Conservation (phyloP, 2,329 filamentous ascomycete species). For the Hymenoscyphus linearis region DNA sequence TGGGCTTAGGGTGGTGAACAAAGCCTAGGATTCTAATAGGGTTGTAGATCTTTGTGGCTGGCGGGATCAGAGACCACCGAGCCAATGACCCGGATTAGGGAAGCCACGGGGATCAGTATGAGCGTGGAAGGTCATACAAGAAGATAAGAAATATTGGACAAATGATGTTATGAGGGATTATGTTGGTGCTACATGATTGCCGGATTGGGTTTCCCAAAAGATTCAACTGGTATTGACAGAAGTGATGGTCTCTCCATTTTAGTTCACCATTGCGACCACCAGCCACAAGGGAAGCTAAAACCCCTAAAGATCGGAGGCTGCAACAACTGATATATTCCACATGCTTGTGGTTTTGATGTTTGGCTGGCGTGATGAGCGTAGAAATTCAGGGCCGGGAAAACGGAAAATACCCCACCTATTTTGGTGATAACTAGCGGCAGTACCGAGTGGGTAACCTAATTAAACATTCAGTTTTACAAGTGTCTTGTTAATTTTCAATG, state of each 20-base stretch:
- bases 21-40: slow-evolving; percentile 1
- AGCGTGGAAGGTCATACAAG: not conserved
- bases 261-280: not conserved
- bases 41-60: slow-evolving; percentile 3
- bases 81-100: not conserved
- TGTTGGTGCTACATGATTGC: not conserved
- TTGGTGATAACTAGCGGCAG: not conserved
- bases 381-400: not conserved
- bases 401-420: not conserved
- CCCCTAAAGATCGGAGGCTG: not conserved
- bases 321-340: not conserved
- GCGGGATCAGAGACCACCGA: slow-evolving; percentile 2
- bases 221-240: not conserved
- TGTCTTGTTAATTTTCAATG: too few species aligned
- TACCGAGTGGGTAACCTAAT: too few species aligned
- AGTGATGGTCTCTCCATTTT: not conserved
- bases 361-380: not conserved
- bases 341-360: not conserved
- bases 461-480: too few species aligned
- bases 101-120: not conserved
- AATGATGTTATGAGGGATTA: not conserved
- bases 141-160: not conserved
- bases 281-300: not conserved
- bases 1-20: not conserved
- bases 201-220: not conserved